Conservation (phyloP, 768 basidiomycete species). For the Suillus subalutaceus region DNA sequence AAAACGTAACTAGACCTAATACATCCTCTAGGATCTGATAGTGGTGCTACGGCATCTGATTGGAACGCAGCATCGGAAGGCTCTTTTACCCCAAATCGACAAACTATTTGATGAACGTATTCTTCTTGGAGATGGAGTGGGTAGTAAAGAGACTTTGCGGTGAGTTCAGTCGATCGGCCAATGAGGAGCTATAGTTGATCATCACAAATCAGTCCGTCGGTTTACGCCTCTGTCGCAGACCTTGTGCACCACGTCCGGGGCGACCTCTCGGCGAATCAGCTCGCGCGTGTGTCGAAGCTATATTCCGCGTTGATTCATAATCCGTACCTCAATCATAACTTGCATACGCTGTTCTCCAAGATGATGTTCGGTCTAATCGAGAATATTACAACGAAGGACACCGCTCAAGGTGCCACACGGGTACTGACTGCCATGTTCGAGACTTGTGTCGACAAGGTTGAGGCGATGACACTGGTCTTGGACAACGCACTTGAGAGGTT, state of each 20-base stretch:
- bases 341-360: conserved; percentile 91
- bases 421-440: conserved; percentile 80
- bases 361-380: conserved; percentile 91
- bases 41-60: conserved; percentile 91
- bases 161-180: conserved; percentile 30
- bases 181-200: conserved; percentile 9
- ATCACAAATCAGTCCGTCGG: conserved; percentile 57
- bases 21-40: conserved; percentile 72
- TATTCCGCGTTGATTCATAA: conserved; percentile 92
- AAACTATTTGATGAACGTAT: conserved; percentile 91
- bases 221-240: conserved; percentile 90
- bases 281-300: conserved; percentile 77
- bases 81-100: conserved; percentile 81
- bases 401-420: conserved; percentile 63
- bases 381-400: conserved; percentile 75
- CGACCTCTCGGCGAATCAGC: conserved; percentile 77
- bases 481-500: conserved; percentile 48
- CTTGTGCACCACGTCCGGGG: conserved; percentile 88
- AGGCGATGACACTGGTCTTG: conserved; percentile 71
- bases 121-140: conserved; percentile 81
- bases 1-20: conserved; percentile 1
- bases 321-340: conserved; percentile 72
- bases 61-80: conserved; percentile 73
- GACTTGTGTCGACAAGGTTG: conserved; percentile 82
- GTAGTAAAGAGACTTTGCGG: conserved; percentile 85